Percentiles rank a stretch among this genome's conserved stretches.
Evolutionary conservation across 2,329 filamentous ascomycete genomes (phyloP).

Genomic region (Colletotrichum tabaci): DNA sequence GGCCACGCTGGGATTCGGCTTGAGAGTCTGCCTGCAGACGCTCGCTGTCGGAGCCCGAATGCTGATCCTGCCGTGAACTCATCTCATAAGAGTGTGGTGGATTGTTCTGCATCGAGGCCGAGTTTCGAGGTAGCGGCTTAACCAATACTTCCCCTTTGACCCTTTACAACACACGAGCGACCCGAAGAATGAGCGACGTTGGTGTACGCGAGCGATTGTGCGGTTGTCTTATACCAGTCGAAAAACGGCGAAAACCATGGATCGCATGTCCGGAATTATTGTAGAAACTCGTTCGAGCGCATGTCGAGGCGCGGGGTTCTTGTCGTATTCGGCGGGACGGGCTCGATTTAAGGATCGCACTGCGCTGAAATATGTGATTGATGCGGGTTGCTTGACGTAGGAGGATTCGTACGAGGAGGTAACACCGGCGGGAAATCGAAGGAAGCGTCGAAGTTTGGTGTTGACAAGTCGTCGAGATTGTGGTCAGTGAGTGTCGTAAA

Average conservation of each 20-base stretch:
- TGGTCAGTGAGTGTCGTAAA: background rate
- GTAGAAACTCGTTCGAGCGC: slow-evolving; percentile 6
- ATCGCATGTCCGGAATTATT: slow-evolving; percentile 30
- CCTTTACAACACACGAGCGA: background rate
- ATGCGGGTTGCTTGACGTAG: background rate
- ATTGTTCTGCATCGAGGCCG: slow-evolving; percentile 14
- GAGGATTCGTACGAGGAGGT: background rate
- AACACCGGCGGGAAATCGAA: background rate
- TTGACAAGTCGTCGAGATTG: background rate
- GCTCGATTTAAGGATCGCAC: slow-evolving; percentile 1
- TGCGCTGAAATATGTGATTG: background rate
- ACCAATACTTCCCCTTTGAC: background rate
- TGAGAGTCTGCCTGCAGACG: slow-evolving; percentile 43
- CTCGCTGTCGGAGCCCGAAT: slow-evolving; percentile 19
- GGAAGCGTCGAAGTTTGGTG: background rate
- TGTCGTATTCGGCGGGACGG: background rate
- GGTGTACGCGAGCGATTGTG: background rate
- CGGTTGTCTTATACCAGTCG: slow-evolving; percentile 20
- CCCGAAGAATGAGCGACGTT: background rate
- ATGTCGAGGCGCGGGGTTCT: slow-evolving; percentile 17
- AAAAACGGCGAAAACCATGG: background rate
- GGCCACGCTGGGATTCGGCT: slow-evolving; percentile 29
- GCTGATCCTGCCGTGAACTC: slow-evolving; percentile 32
- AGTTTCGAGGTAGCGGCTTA: background rate
- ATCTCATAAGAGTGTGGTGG: slow-evolving; percentile 32